Conservation (phyloP, 2,329 filamentous ascomycete genomes). For the Clathrospora elynae region DNA sequence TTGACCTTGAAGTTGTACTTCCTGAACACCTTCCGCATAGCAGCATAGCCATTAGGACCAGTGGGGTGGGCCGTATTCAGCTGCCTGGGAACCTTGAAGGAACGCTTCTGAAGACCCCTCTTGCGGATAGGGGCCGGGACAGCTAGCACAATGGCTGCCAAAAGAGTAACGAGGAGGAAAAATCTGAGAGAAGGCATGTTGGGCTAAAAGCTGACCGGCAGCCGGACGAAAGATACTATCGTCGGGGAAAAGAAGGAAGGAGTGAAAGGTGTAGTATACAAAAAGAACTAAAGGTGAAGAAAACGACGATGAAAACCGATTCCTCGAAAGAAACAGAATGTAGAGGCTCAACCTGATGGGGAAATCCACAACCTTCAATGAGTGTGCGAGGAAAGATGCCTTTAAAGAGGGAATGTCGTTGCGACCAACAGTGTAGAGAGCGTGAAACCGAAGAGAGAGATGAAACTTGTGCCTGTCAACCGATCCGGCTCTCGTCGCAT, state of each 20-base stretch:
- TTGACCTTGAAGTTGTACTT: conserved; percentile 63
- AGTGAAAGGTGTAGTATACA: conserved; percentile 23
- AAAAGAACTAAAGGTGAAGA: conserved; percentile 22
- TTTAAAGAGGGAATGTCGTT: conserved; percentile 35
- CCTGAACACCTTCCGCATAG: conserved; percentile 68
- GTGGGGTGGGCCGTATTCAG: conserved; percentile 60
- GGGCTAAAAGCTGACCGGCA: conserved; percentile 47
- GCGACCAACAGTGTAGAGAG: conserved; percentile 14
- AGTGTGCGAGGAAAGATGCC: conserved; percentile 30
- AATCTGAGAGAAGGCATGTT: conserved; percentile 46
- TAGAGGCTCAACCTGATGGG: conserved; percentile 41
- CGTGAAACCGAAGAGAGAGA: conserved; percentile 27
- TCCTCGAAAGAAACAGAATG: conserved; percentile 26
- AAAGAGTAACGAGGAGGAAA: conserved; percentile 54
- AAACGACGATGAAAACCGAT: conserved; percentile 22
- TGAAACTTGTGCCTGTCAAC: conserved; percentile 24
- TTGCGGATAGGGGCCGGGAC: conserved; percentile 47
- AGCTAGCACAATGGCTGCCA: conserved; percentile 56
- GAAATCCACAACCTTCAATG: conserved; percentile 30
- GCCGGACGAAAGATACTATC: conserved; percentile 34
- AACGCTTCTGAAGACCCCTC: conserved; percentile 55
- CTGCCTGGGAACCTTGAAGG: conserved; percentile 66
- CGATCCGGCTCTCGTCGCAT: conserved; percentile 23
- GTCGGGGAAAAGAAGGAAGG: conserved; percentile 24
- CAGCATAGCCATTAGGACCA: conserved; percentile 60